Conservation (phyloP, 768 basidiomycete genomes). For the Panellus pusillus region DNA sequence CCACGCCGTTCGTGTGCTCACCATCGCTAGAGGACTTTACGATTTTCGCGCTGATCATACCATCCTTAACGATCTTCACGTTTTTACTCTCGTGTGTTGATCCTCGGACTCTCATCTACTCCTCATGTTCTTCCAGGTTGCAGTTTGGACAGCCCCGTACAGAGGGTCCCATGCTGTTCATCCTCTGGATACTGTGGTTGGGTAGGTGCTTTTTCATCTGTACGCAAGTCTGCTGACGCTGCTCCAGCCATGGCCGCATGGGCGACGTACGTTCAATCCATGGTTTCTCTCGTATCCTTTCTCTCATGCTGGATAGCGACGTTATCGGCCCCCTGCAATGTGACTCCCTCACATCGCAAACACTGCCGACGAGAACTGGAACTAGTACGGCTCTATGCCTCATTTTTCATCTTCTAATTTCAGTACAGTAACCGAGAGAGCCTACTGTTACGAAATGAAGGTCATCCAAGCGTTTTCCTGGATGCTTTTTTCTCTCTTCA, state of each 20-base stretch:
- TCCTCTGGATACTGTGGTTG: conserved; percentile 68
- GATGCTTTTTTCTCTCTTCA: conserved; percentile 58
- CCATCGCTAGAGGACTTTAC: conserved; percentile 61
- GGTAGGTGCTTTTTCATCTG: conserved; percentile 40
- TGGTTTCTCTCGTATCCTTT: background rate
- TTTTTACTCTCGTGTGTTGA: conserved; percentile 57
- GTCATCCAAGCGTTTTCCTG: conserved; percentile 78
- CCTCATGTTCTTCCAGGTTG: conserved; percentile 41
- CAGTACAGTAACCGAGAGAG: conserved; percentile 49
- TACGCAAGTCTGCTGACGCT: conserved; percentile 1
- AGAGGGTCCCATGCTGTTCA: conserved; percentile 55
- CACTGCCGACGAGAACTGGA: conserved; percentile 52
- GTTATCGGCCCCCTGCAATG: conserved; percentile 68
- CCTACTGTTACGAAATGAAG: conserved; percentile 80
- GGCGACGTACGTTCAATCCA: conserved; percentile 52
- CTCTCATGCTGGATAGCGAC: conserved; percentile 46
- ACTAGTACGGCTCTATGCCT: conserved; percentile 37
- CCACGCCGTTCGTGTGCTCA: background rate
- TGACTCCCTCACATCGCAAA: conserved; percentile 44
- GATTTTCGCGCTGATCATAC: conserved; percentile 65
- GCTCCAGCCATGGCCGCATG: conserved; percentile 70
- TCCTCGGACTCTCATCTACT: background rate
- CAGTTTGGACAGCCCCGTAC: conserved; percentile 70
- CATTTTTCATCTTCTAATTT: conserved; percentile 7
- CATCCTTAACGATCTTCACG: conserved; percentile 63